Evolutionary conservation across 257 asterid genomes (phyloP), one percentile per base, ranked within the genome.

Genomic region (Solanum bulbocastanum): DNA sequence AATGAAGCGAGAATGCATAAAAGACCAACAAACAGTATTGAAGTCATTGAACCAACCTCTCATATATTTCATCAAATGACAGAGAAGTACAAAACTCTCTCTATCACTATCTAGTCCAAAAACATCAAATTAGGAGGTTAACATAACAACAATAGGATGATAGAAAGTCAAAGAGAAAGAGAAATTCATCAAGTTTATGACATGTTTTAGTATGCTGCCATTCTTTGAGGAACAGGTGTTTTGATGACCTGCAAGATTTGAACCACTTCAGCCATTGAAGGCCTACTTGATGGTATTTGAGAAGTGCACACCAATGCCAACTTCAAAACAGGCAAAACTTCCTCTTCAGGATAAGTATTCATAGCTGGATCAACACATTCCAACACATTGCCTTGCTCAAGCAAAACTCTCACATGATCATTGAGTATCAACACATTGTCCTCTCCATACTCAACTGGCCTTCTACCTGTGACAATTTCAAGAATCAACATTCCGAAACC

Each of bases 211-310:
- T 78, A 90, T 86, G 91, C 88, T 85, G 79, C 91, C 90, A 86
- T 90, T 84, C 96, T 93, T 35, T 93, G 91, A 22, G 98, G 96
- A 69, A 92, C 39, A 0, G 98, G 98, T 1, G 99, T 92, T 84
- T 90, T 94, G 86, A 97, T 96, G 16, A 96, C 99, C 92, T 97
- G 94, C 95, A 97, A 87, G 49, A 97, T 96, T 86, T 96, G 98
- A 89, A 96, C 99, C 88, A 97, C 99, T 86, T 97, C 99, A 3
- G 94, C 96, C 99, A 97, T 97, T 7, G 99, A 97, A 75, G 99
- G 99, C 92, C 98, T 92, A 87, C 96, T 96, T 4, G 99, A 97
- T 72, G 98, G 99, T 88, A 97, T 93, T 91, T 95, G 98, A 40
- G 98, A 97, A 37, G 98, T 97, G 88, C 99, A 97, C 0, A 97